phyloP scores from a whole-genome alignment of 805 yeast genomes.

The Candida ovalis region DNA sequence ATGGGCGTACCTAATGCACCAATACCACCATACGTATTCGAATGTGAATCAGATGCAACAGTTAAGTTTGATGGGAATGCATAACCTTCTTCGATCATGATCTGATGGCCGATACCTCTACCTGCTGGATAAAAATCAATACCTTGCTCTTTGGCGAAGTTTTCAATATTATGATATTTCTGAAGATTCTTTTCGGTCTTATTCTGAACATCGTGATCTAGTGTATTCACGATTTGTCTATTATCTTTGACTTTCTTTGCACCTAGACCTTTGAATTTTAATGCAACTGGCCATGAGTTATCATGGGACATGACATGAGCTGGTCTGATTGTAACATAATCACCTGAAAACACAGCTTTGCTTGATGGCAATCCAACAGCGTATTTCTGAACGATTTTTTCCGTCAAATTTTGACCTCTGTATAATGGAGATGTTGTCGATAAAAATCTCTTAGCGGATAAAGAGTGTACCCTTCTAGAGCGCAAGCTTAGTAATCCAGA shows the following conservation, averaged over 20 bases:
- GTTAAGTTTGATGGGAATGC: conserved; percentile 92
- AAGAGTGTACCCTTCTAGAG: not conserved
- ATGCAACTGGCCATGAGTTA: conserved; percentile 98
- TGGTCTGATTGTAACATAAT: conserved; percentile 91
- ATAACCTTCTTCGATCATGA: conserved; percentile 98
- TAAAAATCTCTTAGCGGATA: conserved; percentile 1
- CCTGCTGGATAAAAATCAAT: conserved; percentile 98
- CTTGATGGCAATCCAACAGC: conserved; percentile 81
- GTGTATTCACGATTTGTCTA: conserved; percentile 90
- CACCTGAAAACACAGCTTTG: conserved; percentile 81
- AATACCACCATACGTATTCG: conserved; percentile 96
- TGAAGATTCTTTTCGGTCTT: conserved; percentile 81
- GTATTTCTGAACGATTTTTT: conserved; percentile 89
- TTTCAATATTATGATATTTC: conserved; percentile 84
- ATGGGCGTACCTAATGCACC: conserved; percentile 96
- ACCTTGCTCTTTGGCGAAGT: conserved; percentile 86
- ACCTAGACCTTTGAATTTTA: conserved; percentile 93
- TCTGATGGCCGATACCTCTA: conserved; percentile 98
- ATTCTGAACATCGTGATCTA: conserved; percentile 98
- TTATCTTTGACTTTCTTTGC: conserved; percentile 79
- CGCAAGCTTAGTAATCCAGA: conserved; percentile 1
- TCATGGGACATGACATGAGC: conserved; percentile 99
- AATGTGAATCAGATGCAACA: conserved; percentile 97
- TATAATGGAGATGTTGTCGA: conserved; percentile 7
- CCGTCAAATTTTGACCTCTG: conserved; percentile 82